Evolutionary conservation across 2,329 filamentous ascomycete species (phyloP), one percentile per base, ranked within the genome.

Genomic region (Clarireedia hainanense): DNA sequence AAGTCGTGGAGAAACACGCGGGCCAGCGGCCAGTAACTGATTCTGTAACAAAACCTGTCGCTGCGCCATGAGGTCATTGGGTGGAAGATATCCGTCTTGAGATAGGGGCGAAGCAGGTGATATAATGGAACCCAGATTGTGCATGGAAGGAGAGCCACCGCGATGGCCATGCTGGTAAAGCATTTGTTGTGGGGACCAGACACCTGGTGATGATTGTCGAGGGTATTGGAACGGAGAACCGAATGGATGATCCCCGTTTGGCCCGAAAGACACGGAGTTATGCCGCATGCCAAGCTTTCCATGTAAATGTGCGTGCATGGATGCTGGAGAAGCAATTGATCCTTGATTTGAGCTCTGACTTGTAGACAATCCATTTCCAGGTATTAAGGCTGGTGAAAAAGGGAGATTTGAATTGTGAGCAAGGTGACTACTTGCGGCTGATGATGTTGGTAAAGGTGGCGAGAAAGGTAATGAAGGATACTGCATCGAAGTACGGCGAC

Each of bases 391-490:
- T 7, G 67, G 68, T n/a, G 67, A 70, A 52, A 70, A 85, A 84
- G 61, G 76, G 76, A 54, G 34, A 80, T 80, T 56, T 81, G 75
- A 47, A 49, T 49, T 54, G 24, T 78, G 74, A 63, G 75, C 72
- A 36, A 76, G 71, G 47, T 83, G 83, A 60, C 83, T 86, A 72
- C 89, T 92, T 34, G 81, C 83, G 12, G 85, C 87, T 30, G 91
- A 95, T 0, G 84, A 85, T 0, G 89, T 84, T 20, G 88, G 88
- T 26, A 95, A 73, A 1, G 91, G 89, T 9, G 92, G 91, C 23
- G 91, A 95, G 67, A 92, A 91, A 5, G 89, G 83, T 50, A 92
- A 74, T 6, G 85, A 80, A 5, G 88, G 86, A 67, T 89, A 89
- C 62, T 88, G 85, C 46, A 81, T 83, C 7, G 89, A 91, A 23